phyloP scores from a whole-genome alignment of 2,329 filamentous ascomycete genomes.

The Xylariaceae sp. region DNA sequence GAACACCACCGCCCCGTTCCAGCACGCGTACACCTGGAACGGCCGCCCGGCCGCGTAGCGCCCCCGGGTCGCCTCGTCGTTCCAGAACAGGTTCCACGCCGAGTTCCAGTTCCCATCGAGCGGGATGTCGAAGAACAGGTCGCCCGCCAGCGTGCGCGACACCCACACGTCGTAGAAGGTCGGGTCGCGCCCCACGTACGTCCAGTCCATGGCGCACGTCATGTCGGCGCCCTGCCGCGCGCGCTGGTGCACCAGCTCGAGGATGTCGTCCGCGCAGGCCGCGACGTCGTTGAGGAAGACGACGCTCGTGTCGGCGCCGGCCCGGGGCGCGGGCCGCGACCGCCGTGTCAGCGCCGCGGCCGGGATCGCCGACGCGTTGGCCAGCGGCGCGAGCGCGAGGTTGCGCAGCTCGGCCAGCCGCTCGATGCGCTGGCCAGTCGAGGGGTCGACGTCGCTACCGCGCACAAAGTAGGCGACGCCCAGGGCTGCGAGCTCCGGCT shows the following conservation, averaged over 20 bases:
- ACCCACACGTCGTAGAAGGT: conserved; percentile 50
- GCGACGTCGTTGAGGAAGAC: conserved; percentile 50
- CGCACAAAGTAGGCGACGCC: conserved; percentile 35
- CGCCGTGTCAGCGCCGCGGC: conserved; percentile 10
- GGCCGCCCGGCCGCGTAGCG: conserved; percentile 32
- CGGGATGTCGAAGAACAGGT: conserved; percentile 48
- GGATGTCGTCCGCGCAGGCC: conserved; percentile 45
- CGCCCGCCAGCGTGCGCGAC: conserved; percentile 39
- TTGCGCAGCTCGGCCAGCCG: conserved; percentile 45
- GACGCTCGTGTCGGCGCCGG: conserved; percentile 32
- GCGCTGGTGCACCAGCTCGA: conserved; percentile 47
- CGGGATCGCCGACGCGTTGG: conserved; percentile 4
- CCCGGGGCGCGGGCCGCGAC: conserved; percentile 12
- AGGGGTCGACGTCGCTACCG: conserved; percentile 36
- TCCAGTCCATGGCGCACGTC: conserved; percentile 55
- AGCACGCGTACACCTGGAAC: conserved; percentile 54
- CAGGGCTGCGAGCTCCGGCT: conserved; percentile 28
- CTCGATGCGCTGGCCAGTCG: conserved; percentile 34
- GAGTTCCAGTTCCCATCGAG: conserved; percentile 40
- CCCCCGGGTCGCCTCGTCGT: conserved; percentile 28
- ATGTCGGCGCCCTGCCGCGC: conserved; percentile 40
- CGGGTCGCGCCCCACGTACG: conserved; percentile 32
- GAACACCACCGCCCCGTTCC: conserved; percentile 49
- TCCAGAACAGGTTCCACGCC: conserved; percentile 46
- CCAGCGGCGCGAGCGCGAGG: conserved; percentile 41